phyloP scores from a whole-genome alignment of 2,329 filamentous ascomycete genomes.

The Apiospora malaysiana region DNA sequence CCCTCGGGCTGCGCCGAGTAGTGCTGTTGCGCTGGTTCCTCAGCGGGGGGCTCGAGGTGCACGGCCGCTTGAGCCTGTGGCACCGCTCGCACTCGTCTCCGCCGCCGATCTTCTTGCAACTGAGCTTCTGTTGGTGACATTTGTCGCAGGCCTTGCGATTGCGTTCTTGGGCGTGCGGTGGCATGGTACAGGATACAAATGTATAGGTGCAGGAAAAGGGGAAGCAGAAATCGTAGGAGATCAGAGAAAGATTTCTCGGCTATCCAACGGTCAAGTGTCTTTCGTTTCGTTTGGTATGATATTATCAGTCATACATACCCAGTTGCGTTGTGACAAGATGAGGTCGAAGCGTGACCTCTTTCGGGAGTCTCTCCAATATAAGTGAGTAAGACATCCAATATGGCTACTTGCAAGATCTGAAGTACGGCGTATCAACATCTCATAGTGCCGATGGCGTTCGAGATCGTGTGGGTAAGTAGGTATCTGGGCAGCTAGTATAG shows the following conservation, averaged over 20 bases:
- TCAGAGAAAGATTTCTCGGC: background rate
- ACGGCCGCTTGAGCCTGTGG: conserved; percentile 47
- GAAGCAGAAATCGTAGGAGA: background rate
- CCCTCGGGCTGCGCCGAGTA: background rate
- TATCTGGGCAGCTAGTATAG: background rate
- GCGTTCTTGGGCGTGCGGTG: background rate
- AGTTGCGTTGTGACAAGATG: background rate
- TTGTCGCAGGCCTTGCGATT: conserved; percentile 53
- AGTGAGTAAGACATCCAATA: conserved; percentile 12
- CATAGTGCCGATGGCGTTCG: background rate
- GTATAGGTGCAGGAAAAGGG: background rate
- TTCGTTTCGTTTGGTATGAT: background rate
- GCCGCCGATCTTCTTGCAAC: conserved; percentile 49
- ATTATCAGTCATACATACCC: background rate
- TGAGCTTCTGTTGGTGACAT: conserved; percentile 53
- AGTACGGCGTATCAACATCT: conserved; percentile 1
- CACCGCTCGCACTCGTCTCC: conserved; percentile 49
- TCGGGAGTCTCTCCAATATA: conserved; percentile 5
- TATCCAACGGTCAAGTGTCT: background rate
- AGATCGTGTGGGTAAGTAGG: background rate
- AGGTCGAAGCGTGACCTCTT: background rate
- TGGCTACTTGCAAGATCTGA: conserved; percentile 6
- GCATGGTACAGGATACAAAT: background rate
- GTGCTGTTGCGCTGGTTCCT: conserved; percentile 33
- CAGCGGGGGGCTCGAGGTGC: conserved; percentile 51